Percentiles rank a stretch among this genome's conserved stretches.
These are phyloP conservation scores for Phytopythium montanum DNA, from an alignment of 352 stramenopile species.

Conservation along the genomic window DNA sequence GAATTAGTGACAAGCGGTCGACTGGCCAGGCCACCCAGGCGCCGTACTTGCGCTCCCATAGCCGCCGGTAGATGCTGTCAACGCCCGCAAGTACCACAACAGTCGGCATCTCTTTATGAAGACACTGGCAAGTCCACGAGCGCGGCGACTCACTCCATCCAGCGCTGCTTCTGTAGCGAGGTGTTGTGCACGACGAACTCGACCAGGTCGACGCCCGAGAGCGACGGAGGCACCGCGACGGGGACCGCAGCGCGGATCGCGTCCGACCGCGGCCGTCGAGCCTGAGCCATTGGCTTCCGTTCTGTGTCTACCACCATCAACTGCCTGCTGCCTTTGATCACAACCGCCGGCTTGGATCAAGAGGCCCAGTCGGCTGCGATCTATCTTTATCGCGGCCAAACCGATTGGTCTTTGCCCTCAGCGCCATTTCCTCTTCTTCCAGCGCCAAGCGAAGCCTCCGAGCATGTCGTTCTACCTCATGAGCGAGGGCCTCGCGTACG, in stretches of 20 bases:
- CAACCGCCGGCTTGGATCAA: slow-evolving; percentile 1
- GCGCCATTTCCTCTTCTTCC: not conserved
- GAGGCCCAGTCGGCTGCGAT: not conserved
- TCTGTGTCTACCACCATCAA: too few species aligned
- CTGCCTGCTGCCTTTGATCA: not conserved
- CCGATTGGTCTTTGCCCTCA: not conserved
- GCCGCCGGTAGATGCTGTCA: slow-evolving; percentile 42
- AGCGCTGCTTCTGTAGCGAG: slow-evolving; percentile 44
- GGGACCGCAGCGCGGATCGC: not conserved
- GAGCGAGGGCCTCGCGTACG: slow-evolving; percentile 65
- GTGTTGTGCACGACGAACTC: slow-evolving; percentile 48
- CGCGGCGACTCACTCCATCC: slow-evolving; percentile 37
- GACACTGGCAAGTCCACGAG: not conserved
- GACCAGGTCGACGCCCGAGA: slow-evolving; percentile 45
- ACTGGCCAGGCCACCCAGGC: too few species aligned
- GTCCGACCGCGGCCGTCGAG: not conserved
- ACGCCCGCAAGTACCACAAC: not conserved
- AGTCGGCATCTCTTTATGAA: not conserved
- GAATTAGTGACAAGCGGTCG: not conserved
- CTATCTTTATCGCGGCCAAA: not conserved
- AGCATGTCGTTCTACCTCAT: slow-evolving; percentile 70
- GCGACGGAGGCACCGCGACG: not conserved
- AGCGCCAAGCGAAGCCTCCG: not conserved
- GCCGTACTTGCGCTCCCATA: slow-evolving; percentile 58
- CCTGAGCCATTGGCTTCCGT: not conserved